Evolutionary conservation across 2,329 filamentous ascomycete species (phyloP), one percentile per base, ranked within the genome.

Genomic region (Lithohypha guttulata): DNA sequence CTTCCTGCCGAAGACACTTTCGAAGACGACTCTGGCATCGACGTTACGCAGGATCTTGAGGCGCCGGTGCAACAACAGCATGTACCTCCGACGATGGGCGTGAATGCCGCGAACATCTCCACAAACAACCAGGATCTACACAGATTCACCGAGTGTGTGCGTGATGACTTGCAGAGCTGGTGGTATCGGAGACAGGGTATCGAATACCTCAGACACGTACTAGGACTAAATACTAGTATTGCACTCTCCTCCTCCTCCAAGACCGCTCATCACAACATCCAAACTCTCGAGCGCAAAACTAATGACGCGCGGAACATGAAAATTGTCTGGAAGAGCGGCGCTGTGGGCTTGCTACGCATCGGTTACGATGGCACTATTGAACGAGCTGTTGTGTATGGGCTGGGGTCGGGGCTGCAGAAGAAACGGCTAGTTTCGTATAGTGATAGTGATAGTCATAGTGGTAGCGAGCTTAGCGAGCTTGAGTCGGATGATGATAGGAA

Each of bases 251-350:
- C 22, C 34, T 13, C 34, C 18, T 23, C 9, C 17, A 21, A 6
- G 42, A 37, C 11, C 17, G 38, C 7, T 29, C 48, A 51, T 5
- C 47, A 56, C 11, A 59, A 57, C 6, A 56, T 68, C 44, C 46
- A 54, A 1, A 58, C 58, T 13, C 37, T 68, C 27, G 44, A 50
- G 13, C 41, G 58, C 3, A 59, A 55, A 3, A 52, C 60, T 9
- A 35, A 61, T 21, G 64, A 68, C 45, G 54, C 60, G 11, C 53
- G 58, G 23, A 64, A 65, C 52, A 51, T 64, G 18, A 57, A 62
- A 8, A 31, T 68, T 11, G 57, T 65, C 42, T 68, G 63, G 63
- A 51, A 49, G 9, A 62, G 65, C 51, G 63, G 61, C 4, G 57
- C 59, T 4, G 57, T 67, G 19, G 64, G 63, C 3, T 52, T 61